These are phyloP conservation scores for Cardiospermum halicacabum DNA, from an alignment of 345 rosid species.

Conservation along the genomic window DNA sequence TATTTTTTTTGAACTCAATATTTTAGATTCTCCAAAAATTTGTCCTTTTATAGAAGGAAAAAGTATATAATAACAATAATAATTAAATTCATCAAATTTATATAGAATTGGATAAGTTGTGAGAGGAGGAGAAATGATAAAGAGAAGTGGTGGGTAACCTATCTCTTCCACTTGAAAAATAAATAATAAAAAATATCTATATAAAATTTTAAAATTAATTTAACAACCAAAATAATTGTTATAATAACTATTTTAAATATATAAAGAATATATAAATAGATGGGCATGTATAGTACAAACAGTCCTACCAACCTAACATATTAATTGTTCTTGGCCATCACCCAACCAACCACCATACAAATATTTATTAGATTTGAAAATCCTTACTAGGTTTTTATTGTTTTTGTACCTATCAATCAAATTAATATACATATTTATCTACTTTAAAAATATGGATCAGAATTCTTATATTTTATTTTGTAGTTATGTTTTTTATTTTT, in stretches of 20 bases:
- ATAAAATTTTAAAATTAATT: background rate
- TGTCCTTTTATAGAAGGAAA: conserved; percentile 15
- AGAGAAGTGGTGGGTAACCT: conserved; percentile 40
- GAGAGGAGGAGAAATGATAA: conserved; percentile 59
- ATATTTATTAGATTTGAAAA: background rate
- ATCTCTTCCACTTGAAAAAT: conserved; percentile 22
- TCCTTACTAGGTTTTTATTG: conserved; percentile 2
- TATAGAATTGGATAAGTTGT: conserved; percentile 45
- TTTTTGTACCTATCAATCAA: background rate
- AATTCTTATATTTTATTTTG: background rate
- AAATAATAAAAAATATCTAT: background rate
- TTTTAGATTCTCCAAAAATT: conserved; percentile 5
- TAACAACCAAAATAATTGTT: background rate
- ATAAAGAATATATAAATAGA: background rate
- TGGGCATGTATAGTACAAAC: conserved; percentile 8
- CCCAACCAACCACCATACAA: conserved; percentile 21
- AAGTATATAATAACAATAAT: background rate
- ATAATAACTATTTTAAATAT: conserved; percentile 22
- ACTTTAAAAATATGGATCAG: background rate
- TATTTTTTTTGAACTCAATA: background rate
- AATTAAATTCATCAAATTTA: conserved; percentile 11
- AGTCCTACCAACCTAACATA: conserved; percentile 36
- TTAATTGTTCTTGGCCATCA: conserved; percentile 21
- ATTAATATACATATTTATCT: too few relatives aligned
- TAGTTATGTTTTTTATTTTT: too few relatives aligned